Percentiles rank a stretch among this genome's conserved stretches.
Conservation (phyloP, 2,329 filamentous ascomycete species). For the Cordyceps cicadae region DNA sequence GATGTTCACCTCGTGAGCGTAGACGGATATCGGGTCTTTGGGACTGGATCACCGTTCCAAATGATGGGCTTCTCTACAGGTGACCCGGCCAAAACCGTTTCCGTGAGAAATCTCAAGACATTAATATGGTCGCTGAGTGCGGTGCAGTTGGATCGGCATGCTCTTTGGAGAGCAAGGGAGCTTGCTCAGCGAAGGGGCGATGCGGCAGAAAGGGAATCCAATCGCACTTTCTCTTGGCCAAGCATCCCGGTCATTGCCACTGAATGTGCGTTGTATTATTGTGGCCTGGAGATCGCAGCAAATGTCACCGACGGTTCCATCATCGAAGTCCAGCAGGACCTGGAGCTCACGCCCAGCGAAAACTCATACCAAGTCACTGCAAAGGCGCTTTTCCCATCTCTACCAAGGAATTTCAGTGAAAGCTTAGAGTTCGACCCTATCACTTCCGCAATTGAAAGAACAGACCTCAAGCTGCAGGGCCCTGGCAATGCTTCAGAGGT, state of each 20-base stretch:
- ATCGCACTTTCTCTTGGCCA: background rate
- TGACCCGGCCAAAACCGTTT: background rate
- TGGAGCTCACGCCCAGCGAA: background rate
- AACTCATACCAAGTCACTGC: background rate
- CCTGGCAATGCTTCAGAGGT: background rate
- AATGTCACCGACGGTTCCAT: background rate
- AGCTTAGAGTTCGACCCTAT: background rate
- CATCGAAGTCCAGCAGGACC: background rate
- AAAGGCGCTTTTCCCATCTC: background rate
- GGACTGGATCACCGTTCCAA: background rate
- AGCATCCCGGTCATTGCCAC: background rate
- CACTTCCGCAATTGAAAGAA: background rate
- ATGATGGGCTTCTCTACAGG: background rate
- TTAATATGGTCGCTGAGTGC: background rate
- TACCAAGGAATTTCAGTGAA: background rate
- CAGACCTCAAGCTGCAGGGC: background rate
- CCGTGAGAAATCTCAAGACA: background rate
- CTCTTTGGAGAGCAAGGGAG: background rate
- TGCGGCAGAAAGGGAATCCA: background rate
- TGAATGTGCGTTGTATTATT: background rate
- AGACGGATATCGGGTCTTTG: background rate
- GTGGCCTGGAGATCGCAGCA: background rate
- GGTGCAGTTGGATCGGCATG: background rate
- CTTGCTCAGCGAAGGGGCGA: no score
- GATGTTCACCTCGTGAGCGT: background rate